These are phyloP conservation scores for Chenopodium album DNA, from an alignment of 148 eudicot genomes.

Conservation along the genomic window DNA sequence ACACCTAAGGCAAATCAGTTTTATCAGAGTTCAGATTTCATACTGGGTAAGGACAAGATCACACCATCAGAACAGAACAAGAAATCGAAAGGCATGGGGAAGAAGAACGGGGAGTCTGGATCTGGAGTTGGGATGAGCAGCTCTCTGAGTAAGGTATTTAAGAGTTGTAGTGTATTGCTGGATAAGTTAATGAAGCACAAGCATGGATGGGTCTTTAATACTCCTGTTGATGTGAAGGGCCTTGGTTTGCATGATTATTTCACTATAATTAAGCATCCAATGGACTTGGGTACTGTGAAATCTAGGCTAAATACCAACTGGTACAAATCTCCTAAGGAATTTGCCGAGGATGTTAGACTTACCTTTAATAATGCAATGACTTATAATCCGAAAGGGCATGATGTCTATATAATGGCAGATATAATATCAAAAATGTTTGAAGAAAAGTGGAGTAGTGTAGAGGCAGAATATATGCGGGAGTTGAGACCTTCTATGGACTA, in stretches of 20 bases:
- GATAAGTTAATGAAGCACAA: slow-evolving; percentile 89
- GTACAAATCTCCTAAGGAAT: slow-evolving; percentile 79
- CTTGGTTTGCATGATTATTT: slow-evolving; percentile 89
- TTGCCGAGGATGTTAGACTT: slow-evolving; percentile 90
- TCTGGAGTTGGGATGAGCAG: slow-evolving; percentile 40
- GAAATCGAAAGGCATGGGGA: slow-evolving; percentile 56
- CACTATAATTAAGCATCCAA: slow-evolving; percentile 71
- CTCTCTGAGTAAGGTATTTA: slow-evolving; percentile 51
- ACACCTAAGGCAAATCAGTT: slow-evolving; percentile 68
- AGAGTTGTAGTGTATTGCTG: slow-evolving; percentile 61
- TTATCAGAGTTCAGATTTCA: slow-evolving; percentile 60
- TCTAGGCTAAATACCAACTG: slow-evolving; percentile 61
- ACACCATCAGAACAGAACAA: slow-evolving; percentile 54
- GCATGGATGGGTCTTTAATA: slow-evolving; percentile 86
- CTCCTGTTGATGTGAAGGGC: slow-evolving; percentile 72
- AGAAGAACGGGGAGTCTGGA: slow-evolving; percentile 48
- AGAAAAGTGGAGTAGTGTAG: slow-evolving; percentile 75
- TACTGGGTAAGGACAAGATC: slow-evolving; percentile 69
- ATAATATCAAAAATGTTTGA: slow-evolving; percentile 65
- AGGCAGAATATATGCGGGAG: slow-evolving; percentile 57
- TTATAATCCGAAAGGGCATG: slow-evolving; percentile 87
- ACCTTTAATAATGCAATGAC: slow-evolving; percentile 89
- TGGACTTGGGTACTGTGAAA: slow-evolving; percentile 97
- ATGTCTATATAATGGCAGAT: slow-evolving; percentile 83
- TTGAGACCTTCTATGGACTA: slow-evolving; percentile 36